Conservation (phyloP, 768 basidiomycete genomes). For the Lentinula aciculospora region DNA sequence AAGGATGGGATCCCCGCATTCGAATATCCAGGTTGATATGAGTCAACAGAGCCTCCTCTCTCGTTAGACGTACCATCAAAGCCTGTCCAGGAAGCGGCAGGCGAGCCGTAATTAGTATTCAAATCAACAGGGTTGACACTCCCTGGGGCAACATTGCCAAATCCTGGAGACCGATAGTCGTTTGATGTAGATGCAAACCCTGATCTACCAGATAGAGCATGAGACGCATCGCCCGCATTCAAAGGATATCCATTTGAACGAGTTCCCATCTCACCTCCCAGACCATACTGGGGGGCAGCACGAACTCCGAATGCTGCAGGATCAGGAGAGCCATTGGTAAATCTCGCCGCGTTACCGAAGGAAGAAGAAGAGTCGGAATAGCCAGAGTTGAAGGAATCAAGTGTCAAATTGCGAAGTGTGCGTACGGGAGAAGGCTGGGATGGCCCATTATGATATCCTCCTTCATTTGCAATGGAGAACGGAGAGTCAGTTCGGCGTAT, state of each 20-base stretch:
- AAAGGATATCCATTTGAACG: slow-evolving; percentile 21
- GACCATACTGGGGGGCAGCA: slow-evolving; percentile 26
- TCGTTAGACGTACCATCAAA: slow-evolving; percentile 10
- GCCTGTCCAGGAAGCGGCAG: slow-evolving; percentile 25
- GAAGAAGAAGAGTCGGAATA: slow-evolving; percentile 72
- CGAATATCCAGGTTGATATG: slow-evolving; percentile 3
- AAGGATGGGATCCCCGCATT: neutral
- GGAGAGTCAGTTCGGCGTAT: slow-evolving; percentile 44
- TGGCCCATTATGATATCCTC: slow-evolving; percentile 39
- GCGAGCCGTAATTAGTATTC: slow-evolving; percentile 22
- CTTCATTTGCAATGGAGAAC: slow-evolving; percentile 31
- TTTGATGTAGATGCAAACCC: slow-evolving; percentile 33
- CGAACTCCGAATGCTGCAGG: slow-evolving; percentile 49
- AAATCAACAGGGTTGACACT: slow-evolving; percentile 29
- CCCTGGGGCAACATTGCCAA: slow-evolving; percentile 23
- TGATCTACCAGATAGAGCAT: slow-evolving; percentile 26
- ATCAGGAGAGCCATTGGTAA: slow-evolving; percentile 67
- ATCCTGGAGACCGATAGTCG: slow-evolving; percentile 21
- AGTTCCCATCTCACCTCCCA: slow-evolving; percentile 18
- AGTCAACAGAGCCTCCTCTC: slow-evolving; percentile 6
- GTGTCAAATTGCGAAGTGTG: slow-evolving; percentile 52
- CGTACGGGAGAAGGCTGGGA: slow-evolving; percentile 66
- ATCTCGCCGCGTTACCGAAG: slow-evolving; percentile 50
- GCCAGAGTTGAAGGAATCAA: slow-evolving; percentile 61
- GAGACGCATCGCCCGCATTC: slow-evolving; percentile 19